Percentiles rank a stretch among this genome's conserved stretches.
phyloP scores from a whole-genome alignment of 2,329 filamentous ascomycete species.

The Thielaviopsis punctulata region DNA sequence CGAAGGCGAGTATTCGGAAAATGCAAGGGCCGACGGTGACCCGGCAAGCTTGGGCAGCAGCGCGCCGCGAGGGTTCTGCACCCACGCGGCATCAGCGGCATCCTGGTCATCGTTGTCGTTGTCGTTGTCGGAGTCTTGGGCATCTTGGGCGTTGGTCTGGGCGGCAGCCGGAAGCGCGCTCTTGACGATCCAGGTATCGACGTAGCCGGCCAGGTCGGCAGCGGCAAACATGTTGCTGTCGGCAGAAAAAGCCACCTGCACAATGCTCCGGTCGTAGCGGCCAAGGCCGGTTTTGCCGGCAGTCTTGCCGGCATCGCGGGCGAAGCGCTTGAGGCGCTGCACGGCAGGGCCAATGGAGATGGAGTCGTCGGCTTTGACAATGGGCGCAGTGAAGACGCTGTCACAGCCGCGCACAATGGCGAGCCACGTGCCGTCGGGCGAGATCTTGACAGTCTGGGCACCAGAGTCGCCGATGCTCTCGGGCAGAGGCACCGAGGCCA shows the following conservation, averaged over 20 bases:
- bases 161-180: slow-evolving; percentile 20
- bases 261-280: slow-evolving; percentile 61
- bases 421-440: slow-evolving; percentile 54
- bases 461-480: slow-evolving; percentile 39
- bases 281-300: slow-evolving; percentile 48
- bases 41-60: slow-evolving; percentile 52
- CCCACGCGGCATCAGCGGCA: slow-evolving; percentile 36
- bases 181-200: slow-evolving; percentile 72
- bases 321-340: slow-evolving; percentile 34
- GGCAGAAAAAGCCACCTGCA: slow-evolving; percentile 58
- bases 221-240: slow-evolving; percentile 65
- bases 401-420: slow-evolving; percentile 45
- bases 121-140: slow-evolving; percentile 21
- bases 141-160: slow-evolving; percentile 16
- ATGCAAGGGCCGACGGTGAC: slow-evolving; percentile 50
- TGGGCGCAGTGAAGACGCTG: slow-evolving; percentile 34
- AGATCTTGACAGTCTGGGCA: slow-evolving; percentile 52
- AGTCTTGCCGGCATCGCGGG: slow-evolving; percentile 36
- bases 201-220: slow-evolving; percentile 65
- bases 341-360: slow-evolving; percentile 19
- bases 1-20: slow-evolving; percentile 34
- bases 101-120: slow-evolving; percentile 24
- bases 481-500: slow-evolving; percentile 54
- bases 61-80: slow-evolving; percentile 50
- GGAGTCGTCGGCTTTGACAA: slow-evolving; percentile 17